Evolutionary conservation across 2,329 filamentous ascomycete genomes (phyloP).

Genomic region (Alternaria alternata): DNA sequence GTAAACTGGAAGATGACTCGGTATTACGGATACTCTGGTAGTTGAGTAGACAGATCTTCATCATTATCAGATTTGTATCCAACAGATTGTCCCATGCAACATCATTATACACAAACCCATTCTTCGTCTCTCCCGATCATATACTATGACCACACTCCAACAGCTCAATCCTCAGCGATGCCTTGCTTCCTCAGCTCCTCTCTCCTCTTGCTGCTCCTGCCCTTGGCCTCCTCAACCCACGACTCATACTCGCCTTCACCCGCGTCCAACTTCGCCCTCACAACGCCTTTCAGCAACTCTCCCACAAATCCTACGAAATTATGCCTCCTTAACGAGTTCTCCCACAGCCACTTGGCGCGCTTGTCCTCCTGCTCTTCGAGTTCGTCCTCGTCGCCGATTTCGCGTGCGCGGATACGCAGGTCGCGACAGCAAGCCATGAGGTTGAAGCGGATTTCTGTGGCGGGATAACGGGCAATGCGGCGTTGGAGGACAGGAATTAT

Average conservation of each 20-base stretch:
- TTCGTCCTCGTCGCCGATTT: conserved; percentile 82
- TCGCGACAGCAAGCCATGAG: conserved; percentile 91
- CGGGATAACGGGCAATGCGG: conserved; percentile 83
- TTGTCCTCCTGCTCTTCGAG: conserved; percentile 83
- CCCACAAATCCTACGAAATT: conserved; percentile 98
- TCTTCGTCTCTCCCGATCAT: not conserved
- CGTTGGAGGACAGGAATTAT: conserved; percentile 88
- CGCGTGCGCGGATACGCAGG: conserved; percentile 75
- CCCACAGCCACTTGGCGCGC: conserved; percentile 87
- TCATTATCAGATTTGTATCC: conserved; percentile 2
- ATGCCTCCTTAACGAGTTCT: conserved; percentile 89
- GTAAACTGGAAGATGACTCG: not conserved
- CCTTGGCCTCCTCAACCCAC: conserved; percentile 76
- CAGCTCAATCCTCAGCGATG: conserved; percentile 27
- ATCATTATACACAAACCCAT: not conserved
- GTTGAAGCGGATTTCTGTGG: conserved; percentile 93
- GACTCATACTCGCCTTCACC: conserved; percentile 71
- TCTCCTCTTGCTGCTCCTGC: conserved; percentile 61
- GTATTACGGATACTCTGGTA: no score
- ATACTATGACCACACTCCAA: not conserved
- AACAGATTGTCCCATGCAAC: not conserved
- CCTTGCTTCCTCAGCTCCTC: conserved; percentile 56
- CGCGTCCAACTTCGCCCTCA: conserved; percentile 73
- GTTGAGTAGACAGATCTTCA: not conserved
- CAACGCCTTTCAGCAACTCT: conserved; percentile 87